Base-by-base conservation (phyloP, 1,284 basidiomycete genomes). In the Ganoderma resinaceum region DNA sequence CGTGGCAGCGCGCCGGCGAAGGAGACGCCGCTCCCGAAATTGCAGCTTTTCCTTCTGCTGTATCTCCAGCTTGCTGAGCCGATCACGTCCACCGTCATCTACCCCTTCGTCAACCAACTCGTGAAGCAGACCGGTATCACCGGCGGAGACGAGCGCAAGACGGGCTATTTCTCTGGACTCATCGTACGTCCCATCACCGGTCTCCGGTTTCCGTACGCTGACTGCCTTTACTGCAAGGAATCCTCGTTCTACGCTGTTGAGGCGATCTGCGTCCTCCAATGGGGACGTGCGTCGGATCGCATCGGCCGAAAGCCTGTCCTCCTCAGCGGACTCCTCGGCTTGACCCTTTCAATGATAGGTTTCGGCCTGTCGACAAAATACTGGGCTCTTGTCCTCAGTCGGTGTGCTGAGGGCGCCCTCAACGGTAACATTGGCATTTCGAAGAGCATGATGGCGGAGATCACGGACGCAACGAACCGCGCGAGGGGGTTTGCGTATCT, bases 281-380 rank as follows among this genome's bases (percentile, higher is more conserved):
- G 91, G 90, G 88, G 88, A 70, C 86, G 88, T 33, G 74, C 87
- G 12, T 92, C 91, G 7, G 92, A 93, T 73, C 81, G 82, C 42
- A 79, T 92, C 29, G 91, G 91, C 20, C 86, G 91, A 26, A 89
- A 89, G 66, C 91, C 91, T 7, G 85, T 93, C 58, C 82, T 93
- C 61, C 79, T 93, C n/a, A 78, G 80, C 3, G 91, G 92, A 3
- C 78, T 92, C 2, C 79, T 85, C n/a, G 92, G 91, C 6, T 77
- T 91, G n/a, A 86, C 87, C 7, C 61, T 88, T 9, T 91, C 89
- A 12, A 90, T 90, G 83, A 84, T 86, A 66, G 85, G 84, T 66
- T 92, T 93, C 76, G 92, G 92, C 4, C 76, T 93, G 33, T 89
- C 91, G 2, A 85, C 79, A 55, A 87, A 87, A 1, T 88, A 91